Base-by-base conservation (phyloP, 768 basidiomycete genomes). In the Gymnopilus junonius region DNA sequence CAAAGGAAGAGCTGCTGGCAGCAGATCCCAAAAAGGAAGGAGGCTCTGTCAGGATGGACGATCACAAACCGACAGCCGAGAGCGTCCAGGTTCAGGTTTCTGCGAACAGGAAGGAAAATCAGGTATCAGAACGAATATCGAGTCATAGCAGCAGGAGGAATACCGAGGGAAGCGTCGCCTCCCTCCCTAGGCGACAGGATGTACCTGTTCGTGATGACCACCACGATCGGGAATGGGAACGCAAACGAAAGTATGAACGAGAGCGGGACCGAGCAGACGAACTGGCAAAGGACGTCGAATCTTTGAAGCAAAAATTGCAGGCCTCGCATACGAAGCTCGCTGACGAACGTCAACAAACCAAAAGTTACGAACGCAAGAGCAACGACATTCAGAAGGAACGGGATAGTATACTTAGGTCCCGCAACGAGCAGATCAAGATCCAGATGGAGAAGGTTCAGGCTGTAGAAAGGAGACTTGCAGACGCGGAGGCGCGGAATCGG, bases 381-480 rank as follows among this genome's bases (percentile, higher is more conserved):
- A 53, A 61, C 4, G 31, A 17, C 10, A 15, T 69, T 12, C 61
- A 58, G 27, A 65, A 42, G 8, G 58, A 66, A 8, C 56, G 60
- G 21, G 54, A 40, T 21, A 21, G 45, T 6, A 14, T 63, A n/a
- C n/a, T n/a, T n/a, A n/a, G n/a, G n/a, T n/a, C n/a, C n/a, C n/a
- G n/a, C n/a, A n/a, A n/a, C n/a, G n/a, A 20, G 35, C 55, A 20
- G 59, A 42, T 8, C 31, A n/a, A n/a, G n/a, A n/a, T n/a, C n/a
- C n/a, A 23, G 37, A 35, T n/a, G 8, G 58, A 43, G 15, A 56
- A 58, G 48, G 29, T 53, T 4, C 34, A 46, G n/a, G 42, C 15
- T 0, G 61, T 62, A 1, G 55, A 55, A 23, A 51, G 46, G 40
- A 53, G 37, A 27, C 35, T 50, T 20, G 8, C 25, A 2, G 61